Evolutionary conservation across 352 stramenopile species (phyloP), one percentile per base, ranked within the genome.

Genomic region (Phytophthora constricta): DNA sequence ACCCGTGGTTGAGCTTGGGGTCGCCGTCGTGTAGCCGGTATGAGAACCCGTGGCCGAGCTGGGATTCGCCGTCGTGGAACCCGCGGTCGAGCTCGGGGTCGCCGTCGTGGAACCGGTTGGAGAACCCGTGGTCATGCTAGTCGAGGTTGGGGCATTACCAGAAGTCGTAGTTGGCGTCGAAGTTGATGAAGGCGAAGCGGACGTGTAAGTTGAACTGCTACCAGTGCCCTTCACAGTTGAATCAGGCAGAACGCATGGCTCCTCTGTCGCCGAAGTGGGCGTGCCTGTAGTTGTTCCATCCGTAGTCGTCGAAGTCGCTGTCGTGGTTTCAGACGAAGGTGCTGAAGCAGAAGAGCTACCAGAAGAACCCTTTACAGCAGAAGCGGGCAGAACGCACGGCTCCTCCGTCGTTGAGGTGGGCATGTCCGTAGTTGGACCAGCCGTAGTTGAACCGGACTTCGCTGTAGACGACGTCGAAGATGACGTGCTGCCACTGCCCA

Each of bases 381-480:
- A 7, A 11, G 7, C 31, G 13, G 31, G 7, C 13, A 37, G 31
- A 37, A 37, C 13, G 31, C 31, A 37, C 31, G 31, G 31, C 31
- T 37, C 31, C 31, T 37, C 31, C 31, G 31, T 37, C 13, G n/a
- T n/a, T n/a, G n/a, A n/a, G n/a, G n/a, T n/a, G n/a, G n/a, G n/a
- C n/a, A n/a, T n/a, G n/a, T n/a, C n/a, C n/a, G 31, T 37, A 9
- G 65, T 28, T 19, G 66, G 55, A 1, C 58, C 58, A 9, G 57
- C 23, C 0, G 59, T 70, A 9, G 64, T 58, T 50, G 70, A 65
- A 20, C 72, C 60, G 64, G 58, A 39, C 28, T 33, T 58, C 17
- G 50, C 20, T 3, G 28, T 31, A 5, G 50, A 20, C n/a, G n/a
- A n/a, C 2, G 31, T 47, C 5, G 17, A 19, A 41, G 31, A 37